Evolutionary conservation across 1,284 basidiomycete species (phyloP), one percentile per base, ranked within the genome.

Genomic region (Sanghuangporus weigelae): DNA sequence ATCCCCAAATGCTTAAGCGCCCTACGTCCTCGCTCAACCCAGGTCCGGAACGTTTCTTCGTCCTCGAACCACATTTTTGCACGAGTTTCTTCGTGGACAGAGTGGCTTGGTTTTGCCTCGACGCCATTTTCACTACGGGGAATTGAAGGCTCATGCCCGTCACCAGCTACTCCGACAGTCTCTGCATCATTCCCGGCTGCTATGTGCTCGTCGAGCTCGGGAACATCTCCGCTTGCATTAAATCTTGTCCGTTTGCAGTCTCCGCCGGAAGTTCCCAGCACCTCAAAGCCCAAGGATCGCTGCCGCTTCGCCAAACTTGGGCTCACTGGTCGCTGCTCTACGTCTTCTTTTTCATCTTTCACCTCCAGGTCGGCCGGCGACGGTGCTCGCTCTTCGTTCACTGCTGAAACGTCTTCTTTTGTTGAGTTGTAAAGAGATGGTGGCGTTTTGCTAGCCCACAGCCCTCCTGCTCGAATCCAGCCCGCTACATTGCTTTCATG

Each of bases 401-500:
- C 51, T 23, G 26, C 23, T 21, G 26, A 31, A 53, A 12, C 31
- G 35, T 31, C 35, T 50, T n/a, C 7, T 12, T 38, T 5, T 16
- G 54, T 36, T n/a, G 31, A 16, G n/a, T 14, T 14, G 8, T 23
- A 10, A 12, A 19, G 7, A 26, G 11, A 23, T 39, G 48, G 35
- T 16, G 51, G 59, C 48, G 62, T 23, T 39, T 56, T 59, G 6
- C 70, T 69, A 16, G 74, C 76, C 76, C 80, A 79, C 36, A 90
- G 72, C 0, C 85, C 84, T 4, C 86, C 86, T 10, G 72, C 69
- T 8, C 80, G 79, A 59, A 90, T 79, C 90, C 90, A 92, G 6
- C 79, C 82, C 0, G 87, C 84, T 36, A 91, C 81, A 66, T 87
- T 92, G 58, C 76, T 79, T 73, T 92, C 81, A 49, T 69, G 55